phyloP scores from a whole-genome alignment of 2,329 filamentous ascomycete species.

The Cryphonectria parasitica region DNA sequence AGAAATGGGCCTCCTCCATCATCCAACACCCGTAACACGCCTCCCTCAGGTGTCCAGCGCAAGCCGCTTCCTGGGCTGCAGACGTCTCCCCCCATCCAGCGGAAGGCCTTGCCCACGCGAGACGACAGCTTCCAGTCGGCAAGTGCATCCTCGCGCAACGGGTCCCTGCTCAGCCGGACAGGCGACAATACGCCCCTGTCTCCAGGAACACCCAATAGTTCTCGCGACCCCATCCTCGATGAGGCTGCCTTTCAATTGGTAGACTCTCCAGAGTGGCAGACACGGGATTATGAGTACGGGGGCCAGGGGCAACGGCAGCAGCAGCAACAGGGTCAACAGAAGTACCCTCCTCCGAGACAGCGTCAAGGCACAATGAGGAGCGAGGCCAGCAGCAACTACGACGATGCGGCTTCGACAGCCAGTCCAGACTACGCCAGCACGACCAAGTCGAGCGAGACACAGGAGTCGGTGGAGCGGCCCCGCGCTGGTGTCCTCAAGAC shows the following conservation, averaged over 20 bases:
- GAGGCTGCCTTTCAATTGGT: slow-evolving; percentile 56
- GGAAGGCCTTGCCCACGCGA: slow-evolving; percentile 57
- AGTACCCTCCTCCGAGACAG: slow-evolving; percentile 25
- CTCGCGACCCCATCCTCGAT: slow-evolving; percentile 48
- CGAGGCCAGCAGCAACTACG: slow-evolving; percentile 54
- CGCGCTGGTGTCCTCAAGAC: slow-evolving; percentile 81
- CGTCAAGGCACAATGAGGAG: slow-evolving; percentile 45
- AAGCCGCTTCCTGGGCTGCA: slow-evolving; percentile 22
- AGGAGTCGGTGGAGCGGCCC: slow-evolving; percentile 64
- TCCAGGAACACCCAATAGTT: slow-evolving; percentile 44
- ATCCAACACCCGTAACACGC: slow-evolving; percentile 20
- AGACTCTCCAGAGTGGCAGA: slow-evolving; percentile 37
- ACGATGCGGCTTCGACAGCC: slow-evolving; percentile 66
- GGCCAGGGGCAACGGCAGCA: slow-evolving; percentile 27
- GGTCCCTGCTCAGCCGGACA: slow-evolving; percentile 40
- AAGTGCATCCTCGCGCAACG: slow-evolving; percentile 18
- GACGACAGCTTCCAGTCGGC: slow-evolving; percentile 27
- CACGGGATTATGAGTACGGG: slow-evolving; percentile 29
- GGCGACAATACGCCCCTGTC: slow-evolving; percentile 44
- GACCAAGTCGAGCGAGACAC: slow-evolving; percentile 54
- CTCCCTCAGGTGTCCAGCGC: slow-evolving; percentile 24
- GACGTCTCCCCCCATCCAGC: slow-evolving; percentile 46
- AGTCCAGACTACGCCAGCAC: slow-evolving; percentile 82
- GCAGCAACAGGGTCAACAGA: not conserved
- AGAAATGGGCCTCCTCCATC: slow-evolving; percentile 14